Percentiles rank a stretch among this genome's conserved stretches.
These are phyloP conservation scores for Aspergillus novoparasiticus DNA, from an alignment of 2,329 filamentous ascomycete species.

Conservation along the genomic window DNA sequence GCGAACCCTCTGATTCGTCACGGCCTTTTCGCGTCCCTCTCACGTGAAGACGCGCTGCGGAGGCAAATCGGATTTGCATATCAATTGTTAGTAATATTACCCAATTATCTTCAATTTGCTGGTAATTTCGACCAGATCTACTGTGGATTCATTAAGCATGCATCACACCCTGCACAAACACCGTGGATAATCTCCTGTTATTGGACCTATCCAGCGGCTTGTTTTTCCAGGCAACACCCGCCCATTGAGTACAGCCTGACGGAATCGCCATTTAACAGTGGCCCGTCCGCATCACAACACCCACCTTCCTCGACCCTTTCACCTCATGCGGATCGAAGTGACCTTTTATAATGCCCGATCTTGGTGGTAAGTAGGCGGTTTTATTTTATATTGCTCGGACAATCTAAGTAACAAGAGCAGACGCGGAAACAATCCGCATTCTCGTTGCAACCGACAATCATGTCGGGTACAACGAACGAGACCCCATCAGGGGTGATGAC, in stretches of 20 bases:
- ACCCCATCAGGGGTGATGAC: conserved; percentile 92
- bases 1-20: conserved; percentile 4
- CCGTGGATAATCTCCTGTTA: background rate
- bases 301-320: background rate
- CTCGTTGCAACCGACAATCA: conserved; percentile 95
- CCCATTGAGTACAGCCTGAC: conserved; percentile 2
- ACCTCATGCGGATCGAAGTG: background rate
- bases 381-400: background rate
- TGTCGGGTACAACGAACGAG: conserved; percentile 93
- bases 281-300: background rate
- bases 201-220: background rate
- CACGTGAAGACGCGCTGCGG: conserved; percentile 30
- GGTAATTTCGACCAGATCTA: no score
- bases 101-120: no score
- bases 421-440: conserved; percentile 86
- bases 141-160: background rate
- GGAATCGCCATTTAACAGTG: background rate
- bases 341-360: conserved; percentile 26
- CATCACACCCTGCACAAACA: background rate
- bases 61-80: conserved; percentile 6
- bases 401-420: conserved; percentile 30
- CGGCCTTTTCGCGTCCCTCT: conserved; percentile 7
- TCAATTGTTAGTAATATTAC: background rate
- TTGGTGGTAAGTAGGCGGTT: conserved; percentile 29
- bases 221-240: conserved; percentile 11